Conservation (phyloP, 2,329 filamentous ascomycete species). For the Stromatinia cepivora region DNA sequence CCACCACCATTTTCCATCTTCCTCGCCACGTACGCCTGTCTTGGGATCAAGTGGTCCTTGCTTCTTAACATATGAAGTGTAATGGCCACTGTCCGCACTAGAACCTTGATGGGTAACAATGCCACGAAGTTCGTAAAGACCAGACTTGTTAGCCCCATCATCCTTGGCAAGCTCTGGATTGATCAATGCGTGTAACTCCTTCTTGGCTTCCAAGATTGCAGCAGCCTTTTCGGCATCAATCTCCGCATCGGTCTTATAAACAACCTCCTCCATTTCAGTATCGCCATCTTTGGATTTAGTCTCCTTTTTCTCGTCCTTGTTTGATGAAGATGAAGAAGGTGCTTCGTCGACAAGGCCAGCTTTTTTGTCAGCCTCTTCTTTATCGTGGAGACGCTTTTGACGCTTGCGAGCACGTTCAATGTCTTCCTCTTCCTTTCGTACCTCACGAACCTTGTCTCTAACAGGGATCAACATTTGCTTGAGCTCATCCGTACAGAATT, state of each 20-base stretch:
- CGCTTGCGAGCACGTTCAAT: conserved; percentile 89
- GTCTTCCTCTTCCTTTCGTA: conserved; percentile 93
- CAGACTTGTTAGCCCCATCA: conserved; percentile 85
- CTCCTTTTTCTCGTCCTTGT: conserved; percentile 48
- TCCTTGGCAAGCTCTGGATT: conserved; percentile 73
- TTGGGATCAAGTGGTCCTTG: conserved; percentile 68
- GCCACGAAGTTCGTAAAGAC: conserved; percentile 89
- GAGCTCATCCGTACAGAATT: conserved; percentile 92
- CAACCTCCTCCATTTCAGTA: conserved; percentile 60
- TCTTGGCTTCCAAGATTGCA: conserved; percentile 76
- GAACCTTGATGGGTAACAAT: conserved; percentile 96
- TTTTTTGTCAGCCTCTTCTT: conserved; percentile 50
- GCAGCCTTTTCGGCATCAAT: conserved; percentile 82
- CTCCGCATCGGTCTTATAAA: conserved; percentile 90
- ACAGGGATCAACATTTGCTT: conserved; percentile 82
- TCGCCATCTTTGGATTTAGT: conserved; percentile 61
- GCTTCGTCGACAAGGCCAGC: conserved; percentile 49
- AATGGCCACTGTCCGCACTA: conserved; percentile 95
- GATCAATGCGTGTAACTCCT: conserved; percentile 79
- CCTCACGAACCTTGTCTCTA: conserved; percentile 93
- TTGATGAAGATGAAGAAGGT: conserved; percentile 42
- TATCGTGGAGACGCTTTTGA: conserved; percentile 67
- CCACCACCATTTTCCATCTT: conserved; percentile 99
- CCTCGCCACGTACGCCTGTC: conserved; percentile 74
- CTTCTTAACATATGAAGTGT: conserved; percentile 98